phyloP scores from a whole-genome alignment of 1,284 basidiomycete genomes.

The Ganoderma resinaceum region DNA sequence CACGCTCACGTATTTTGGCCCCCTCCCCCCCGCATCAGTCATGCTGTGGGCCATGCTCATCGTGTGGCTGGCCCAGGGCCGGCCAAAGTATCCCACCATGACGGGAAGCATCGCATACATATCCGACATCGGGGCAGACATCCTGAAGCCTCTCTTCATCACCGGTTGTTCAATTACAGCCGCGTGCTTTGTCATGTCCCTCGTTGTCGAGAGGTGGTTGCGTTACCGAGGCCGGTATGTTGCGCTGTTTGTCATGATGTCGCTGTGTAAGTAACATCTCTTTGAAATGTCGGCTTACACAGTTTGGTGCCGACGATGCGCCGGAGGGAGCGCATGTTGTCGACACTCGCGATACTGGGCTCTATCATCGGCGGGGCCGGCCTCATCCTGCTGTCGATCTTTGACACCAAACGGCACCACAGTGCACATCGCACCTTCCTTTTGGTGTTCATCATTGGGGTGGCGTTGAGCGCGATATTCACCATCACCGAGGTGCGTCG shows the following conservation, averaged over 20 bases:
- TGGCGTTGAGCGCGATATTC: slow-evolving; percentile 73
- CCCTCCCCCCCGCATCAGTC: slow-evolving; percentile 38
- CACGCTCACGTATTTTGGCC: background rate
- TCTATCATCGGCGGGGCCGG: slow-evolving; percentile 59
- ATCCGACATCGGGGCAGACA: slow-evolving; percentile 74
- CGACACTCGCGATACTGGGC: slow-evolving; percentile 62
- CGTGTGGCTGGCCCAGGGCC: slow-evolving; percentile 62
- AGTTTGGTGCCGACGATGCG: slow-evolving; percentile 68
- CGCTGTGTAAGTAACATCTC: background rate
- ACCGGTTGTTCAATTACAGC: slow-evolving; percentile 66
- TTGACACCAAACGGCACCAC: slow-evolving; percentile 65
- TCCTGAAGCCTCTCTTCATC: slow-evolving; percentile 77
- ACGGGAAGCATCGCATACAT: slow-evolving; percentile 72
- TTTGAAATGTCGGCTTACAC: slow-evolving; percentile 2
- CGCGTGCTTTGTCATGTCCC: slow-evolving; percentile 62
- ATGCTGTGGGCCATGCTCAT: slow-evolving; percentile 72
- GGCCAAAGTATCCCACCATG: slow-evolving; percentile 55
- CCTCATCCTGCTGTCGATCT: slow-evolving; percentile 61
- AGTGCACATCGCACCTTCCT: slow-evolving; percentile 64
- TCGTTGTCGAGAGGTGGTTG: slow-evolving; percentile 66
- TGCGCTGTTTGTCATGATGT: background rate
- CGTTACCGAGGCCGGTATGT: slow-evolving; percentile 65
- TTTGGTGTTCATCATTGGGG: slow-evolving; percentile 63
- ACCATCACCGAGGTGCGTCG: slow-evolving; percentile 66
- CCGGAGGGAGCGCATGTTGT: slow-evolving; percentile 59